phyloP scores from a whole-genome alignment of 441 rosid species.

The Pelargonium exstipulatum region DNA sequence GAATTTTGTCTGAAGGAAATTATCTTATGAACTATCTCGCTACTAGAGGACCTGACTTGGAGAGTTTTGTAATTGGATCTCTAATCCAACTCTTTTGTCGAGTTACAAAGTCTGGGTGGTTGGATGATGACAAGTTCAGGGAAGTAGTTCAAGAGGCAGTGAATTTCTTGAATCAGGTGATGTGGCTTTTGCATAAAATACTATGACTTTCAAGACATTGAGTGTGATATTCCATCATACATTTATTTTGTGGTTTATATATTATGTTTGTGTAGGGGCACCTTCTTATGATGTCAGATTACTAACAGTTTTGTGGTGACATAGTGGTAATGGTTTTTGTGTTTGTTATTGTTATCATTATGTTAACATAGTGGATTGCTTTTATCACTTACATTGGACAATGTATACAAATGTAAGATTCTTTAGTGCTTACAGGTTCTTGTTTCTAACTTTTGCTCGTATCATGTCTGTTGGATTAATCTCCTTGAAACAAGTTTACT shows the following conservation, averaged over 20 bases:
- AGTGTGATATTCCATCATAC: background rate
- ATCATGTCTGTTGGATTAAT: background rate
- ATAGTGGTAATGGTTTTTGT: slow-evolving; percentile 3
- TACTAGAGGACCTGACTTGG: slow-evolving; percentile 83
- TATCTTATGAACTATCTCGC: slow-evolving; percentile 84
- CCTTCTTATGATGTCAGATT: background rate
- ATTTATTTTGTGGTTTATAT: background rate
- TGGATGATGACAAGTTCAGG: slow-evolving; percentile 93
- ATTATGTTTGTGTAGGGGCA: background rate
- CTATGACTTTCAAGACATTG: background rate
- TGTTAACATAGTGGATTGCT: background rate
- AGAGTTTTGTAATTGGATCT: slow-evolving; percentile 74
- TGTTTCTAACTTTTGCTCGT: background rate
- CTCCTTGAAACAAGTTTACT: background rate
- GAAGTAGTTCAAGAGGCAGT: slow-evolving; percentile 83
- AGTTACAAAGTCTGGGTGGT: slow-evolving; percentile 96
- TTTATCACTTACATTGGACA: too few relatives aligned
- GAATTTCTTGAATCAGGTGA: slow-evolving; percentile 86
- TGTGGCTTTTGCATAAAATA: slow-evolving; percentile 8
- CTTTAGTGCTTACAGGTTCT: background rate
- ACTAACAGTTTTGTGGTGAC: background rate
- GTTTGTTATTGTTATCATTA: background rate
- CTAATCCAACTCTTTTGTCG: slow-evolving; percentile 86
- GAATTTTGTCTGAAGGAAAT: slow-evolving; percentile 43
- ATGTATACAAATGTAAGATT: too few relatives aligned